Evolutionary conservation across 2,329 filamentous ascomycete species (phyloP).

Genomic region (Ophiostoma piceae): DNA sequence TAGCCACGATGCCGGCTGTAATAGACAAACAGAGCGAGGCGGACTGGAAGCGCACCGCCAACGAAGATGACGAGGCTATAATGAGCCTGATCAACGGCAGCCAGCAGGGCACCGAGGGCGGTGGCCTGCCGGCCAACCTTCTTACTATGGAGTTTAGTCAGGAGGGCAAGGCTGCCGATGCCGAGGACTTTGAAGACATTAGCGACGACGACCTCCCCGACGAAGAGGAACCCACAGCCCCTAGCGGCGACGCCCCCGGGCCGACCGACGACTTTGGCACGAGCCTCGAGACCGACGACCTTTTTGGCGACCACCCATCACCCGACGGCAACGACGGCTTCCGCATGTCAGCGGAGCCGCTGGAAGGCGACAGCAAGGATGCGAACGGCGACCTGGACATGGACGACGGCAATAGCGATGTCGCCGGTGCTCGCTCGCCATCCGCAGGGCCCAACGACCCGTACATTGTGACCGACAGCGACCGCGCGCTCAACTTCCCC

Average conservation of each 20-base stretch:
- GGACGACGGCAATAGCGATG: slow-evolving; percentile 23
- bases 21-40: slow-evolving; percentile 29
- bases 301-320: slow-evolving; percentile 60
- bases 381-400: slow-evolving; percentile 15
- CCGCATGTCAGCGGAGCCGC: slow-evolving; percentile 35
- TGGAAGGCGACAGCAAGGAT: slow-evolving; percentile 33
- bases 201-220: slow-evolving; percentile 90
- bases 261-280: slow-evolving; percentile 38
- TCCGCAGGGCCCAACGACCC: slow-evolving; percentile 30
- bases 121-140: slow-evolving; percentile 39
- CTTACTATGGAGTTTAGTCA: slow-evolving; percentile 49
- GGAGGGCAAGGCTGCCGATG: slow-evolving; percentile 82
- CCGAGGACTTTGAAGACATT: slow-evolving; percentile 82
- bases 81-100: slow-evolving; percentile 42
- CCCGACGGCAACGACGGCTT: slow-evolving; percentile 37
- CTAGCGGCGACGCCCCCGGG: slow-evolving; percentile 46
- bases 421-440: slow-evolving; percentile 34
- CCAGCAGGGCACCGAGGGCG: slow-evolving; percentile 36
- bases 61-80: slow-evolving; percentile 47
- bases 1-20: neutral
- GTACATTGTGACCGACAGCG: slow-evolving; percentile 33
- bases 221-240: slow-evolving; percentile 52
- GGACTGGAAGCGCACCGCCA: slow-evolving; percentile 43
- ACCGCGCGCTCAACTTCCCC: slow-evolving; percentile 40
- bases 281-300: slow-evolving; percentile 58